phyloP scores from a whole-genome alignment of 441 rosid genomes.

The Bruguiera hainesii region DNA sequence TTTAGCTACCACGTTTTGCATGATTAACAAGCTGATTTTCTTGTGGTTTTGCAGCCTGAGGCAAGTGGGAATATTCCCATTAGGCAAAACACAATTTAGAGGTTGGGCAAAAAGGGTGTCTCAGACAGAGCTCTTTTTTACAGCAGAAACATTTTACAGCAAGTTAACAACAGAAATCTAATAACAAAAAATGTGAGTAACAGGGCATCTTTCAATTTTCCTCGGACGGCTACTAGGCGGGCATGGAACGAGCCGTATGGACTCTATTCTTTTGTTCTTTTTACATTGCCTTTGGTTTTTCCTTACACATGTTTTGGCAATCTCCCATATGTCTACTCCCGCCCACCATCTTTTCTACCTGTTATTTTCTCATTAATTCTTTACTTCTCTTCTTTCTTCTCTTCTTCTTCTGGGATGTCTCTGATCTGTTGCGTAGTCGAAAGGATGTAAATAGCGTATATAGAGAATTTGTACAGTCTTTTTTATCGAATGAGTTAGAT shows the following conservation, averaged over 20 bases:
- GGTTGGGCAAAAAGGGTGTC: background rate
- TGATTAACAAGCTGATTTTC: slow-evolving; percentile 4
- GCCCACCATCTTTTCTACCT: background rate
- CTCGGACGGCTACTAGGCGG: background rate
- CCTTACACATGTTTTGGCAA: too few species aligned
- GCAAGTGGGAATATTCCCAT: slow-evolving; percentile 22
- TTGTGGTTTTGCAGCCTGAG: slow-evolving; percentile 28
- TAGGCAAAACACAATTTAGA: slow-evolving; percentile 3
- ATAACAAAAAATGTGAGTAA: background rate
- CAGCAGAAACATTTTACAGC: background rate
- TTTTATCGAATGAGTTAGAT: too few species aligned
- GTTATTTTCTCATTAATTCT: background rate
- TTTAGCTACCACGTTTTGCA: too few species aligned
- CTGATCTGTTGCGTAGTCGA: too few species aligned
- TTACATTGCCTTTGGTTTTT: background rate
- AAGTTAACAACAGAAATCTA: background rate
- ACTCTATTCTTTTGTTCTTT: slow-evolving; percentile 11
- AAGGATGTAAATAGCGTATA: too few species aligned
- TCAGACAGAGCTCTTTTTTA: background rate
- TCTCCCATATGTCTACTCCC: too few species aligned
- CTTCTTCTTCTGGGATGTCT: too few species aligned
- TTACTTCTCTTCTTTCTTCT: too few species aligned
- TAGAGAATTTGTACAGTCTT: too few species aligned
- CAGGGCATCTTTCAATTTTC: background rate
- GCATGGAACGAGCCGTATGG: background rate